Evolutionary conservation across 495 filamentous ascomycete genomes (phyloP).

Genomic region (Sphaerosporella brunnea): DNA sequence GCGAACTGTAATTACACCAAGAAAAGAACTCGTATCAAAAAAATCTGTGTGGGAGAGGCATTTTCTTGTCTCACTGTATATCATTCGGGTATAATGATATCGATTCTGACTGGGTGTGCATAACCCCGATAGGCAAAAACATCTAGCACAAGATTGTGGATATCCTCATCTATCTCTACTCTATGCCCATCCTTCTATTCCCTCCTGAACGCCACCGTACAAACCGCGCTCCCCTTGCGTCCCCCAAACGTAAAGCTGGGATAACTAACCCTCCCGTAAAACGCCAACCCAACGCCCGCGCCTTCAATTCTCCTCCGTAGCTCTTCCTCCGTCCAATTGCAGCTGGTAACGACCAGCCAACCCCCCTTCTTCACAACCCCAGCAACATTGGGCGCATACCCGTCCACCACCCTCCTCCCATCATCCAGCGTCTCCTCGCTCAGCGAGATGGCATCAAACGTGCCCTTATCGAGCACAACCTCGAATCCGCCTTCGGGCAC

Average conservation of each 20-base stretch:
- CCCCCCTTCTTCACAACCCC: slow-evolving; percentile 49
- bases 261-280: slow-evolving; percentile 55
- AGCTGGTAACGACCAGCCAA: slow-evolving; percentile 71
- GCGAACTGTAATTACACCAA: no score
- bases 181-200: no score
- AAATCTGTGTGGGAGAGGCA: no score
- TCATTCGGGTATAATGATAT: no score
- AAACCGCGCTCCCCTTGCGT: slow-evolving; percentile 66
- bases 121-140: no score
- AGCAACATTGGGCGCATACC: slow-evolving; percentile 49
- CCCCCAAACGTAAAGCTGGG: slow-evolving; percentile 74
- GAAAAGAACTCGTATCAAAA: no score
- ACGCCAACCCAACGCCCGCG: slow-evolving; percentile 29
- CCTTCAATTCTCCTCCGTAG: slow-evolving; percentile 34
- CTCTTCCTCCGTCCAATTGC: slow-evolving; percentile 94
- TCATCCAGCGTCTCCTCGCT: slow-evolving; percentile 38
- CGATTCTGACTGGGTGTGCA: no score
- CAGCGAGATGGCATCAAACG: slow-evolving; percentile 82
- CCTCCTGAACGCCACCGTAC: slow-evolving; percentile 36
- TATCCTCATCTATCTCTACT: no score
- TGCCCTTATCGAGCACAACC: slow-evolving; percentile 87
- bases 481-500: slow-evolving; percentile 41
- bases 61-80: no score
- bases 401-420: slow-evolving; percentile 46
- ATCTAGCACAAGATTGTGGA: no score